A percentile compares a stretch with the other conserved stretches of the same genome.
Evolutionary conservation across 257 asterid genomes (phyloP).

Genomic region (Solanum gandarillasii): DNA sequence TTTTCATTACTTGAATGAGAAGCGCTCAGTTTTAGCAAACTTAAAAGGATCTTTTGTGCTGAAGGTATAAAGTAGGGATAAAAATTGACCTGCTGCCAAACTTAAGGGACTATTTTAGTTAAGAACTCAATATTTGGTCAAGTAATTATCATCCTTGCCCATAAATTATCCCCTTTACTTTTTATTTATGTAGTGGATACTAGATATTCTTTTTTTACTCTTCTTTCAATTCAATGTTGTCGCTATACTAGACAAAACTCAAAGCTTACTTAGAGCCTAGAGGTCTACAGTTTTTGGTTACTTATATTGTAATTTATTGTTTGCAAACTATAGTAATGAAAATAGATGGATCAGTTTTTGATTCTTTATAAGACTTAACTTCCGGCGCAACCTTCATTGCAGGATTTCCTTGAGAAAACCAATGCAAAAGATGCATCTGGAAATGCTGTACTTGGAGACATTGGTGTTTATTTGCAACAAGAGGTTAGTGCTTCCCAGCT

Average conservation of each 20-base stretch:
- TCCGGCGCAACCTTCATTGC: conserved; percentile 14
- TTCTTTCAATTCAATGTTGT: not conserved
- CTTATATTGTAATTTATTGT: not conserved
- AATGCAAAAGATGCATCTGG: conserved; percentile 92
- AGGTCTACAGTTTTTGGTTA: not conserved
- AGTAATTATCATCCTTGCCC: not conserved
- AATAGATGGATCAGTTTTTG: not conserved
- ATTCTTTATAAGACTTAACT: not conserved
- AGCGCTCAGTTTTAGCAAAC: not conserved
- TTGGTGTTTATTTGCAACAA: conserved; percentile 76
- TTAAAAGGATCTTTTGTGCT: not conserved
- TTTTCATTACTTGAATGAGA: not conserved
- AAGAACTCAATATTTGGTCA: not conserved
- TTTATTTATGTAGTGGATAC: not conserved
- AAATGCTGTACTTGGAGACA: conserved; percentile 68
- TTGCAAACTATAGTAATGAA: not conserved
- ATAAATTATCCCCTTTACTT: not conserved
- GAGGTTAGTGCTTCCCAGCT: conserved; percentile 41
- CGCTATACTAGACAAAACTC: not conserved
- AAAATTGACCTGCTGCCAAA: not conserved
- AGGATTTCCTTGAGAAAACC: conserved; percentile 66
- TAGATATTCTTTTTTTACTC: not conserved
- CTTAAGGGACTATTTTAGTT: not conserved
- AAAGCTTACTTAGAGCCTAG: not conserved
- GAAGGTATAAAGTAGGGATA: not conserved